phyloP scores from a whole-genome alignment of 1,284 basidiomycete genomes.

The Meripilus lineatus region DNA sequence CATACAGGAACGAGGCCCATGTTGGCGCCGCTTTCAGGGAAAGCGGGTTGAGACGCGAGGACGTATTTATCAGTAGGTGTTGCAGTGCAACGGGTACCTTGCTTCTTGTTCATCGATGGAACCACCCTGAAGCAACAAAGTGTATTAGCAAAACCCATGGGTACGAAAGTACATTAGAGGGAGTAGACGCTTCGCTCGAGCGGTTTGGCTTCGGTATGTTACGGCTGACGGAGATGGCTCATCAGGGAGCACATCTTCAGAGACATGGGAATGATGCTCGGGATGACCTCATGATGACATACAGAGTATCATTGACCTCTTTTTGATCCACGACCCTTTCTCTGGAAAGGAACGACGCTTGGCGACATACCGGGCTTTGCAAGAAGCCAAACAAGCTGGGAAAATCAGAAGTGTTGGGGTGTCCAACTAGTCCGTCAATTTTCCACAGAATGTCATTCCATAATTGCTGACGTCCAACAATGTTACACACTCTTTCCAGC shows the following conservation, averaged over 20 bases:
- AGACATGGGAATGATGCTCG: neutral
- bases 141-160: slow-evolving; percentile 12
- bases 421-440: slow-evolving; percentile 58
- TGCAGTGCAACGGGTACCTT: neutral
- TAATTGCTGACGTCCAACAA: neutral
- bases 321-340: slow-evolving; percentile 53
- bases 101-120: neutral
- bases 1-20: slow-evolving; percentile 69
- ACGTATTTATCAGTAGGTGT: slow-evolving; percentile 63
- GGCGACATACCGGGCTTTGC: slow-evolving; percentile 41
- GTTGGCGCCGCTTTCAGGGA: slow-evolving; percentile 56
- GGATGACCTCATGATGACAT: neutral
- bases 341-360: slow-evolving; percentile 39
- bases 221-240: slow-evolving; percentile 34
- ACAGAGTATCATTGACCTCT: slow-evolving; percentile 54
- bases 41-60: slow-evolving; percentile 45
- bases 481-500: slow-evolving; percentile 35
- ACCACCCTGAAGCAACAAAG: slow-evolving; percentile 4
- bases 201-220: slow-evolving; percentile 18
- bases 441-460: slow-evolving; percentile 25
- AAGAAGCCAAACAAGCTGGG: slow-evolving; percentile 43
- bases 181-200: slow-evolving; percentile 21
- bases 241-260: slow-evolving; percentile 41
- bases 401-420: slow-evolving; percentile 56
- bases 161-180: slow-evolving; percentile 21